phyloP scores from a whole-genome alignment of 129 eudicot species.

The Lactuca sativa region DNA sequence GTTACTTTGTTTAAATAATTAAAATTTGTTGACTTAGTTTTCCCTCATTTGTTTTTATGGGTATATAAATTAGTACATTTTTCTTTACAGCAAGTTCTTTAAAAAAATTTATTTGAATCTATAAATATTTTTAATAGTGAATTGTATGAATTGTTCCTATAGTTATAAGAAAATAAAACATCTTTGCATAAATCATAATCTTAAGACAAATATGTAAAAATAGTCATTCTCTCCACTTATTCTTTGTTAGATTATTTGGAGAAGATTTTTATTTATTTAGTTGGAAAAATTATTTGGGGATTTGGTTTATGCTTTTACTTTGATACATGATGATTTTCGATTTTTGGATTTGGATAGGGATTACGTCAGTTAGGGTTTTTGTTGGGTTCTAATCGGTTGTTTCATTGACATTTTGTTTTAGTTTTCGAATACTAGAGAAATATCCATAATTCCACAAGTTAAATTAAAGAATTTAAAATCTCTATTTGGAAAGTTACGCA shows the following conservation, averaged over 20 bases:
- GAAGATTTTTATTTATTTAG: background rate
- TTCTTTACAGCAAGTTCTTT: too few relatives aligned
- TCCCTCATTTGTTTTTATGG: too few relatives aligned
- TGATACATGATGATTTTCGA: constrained; percentile 2
- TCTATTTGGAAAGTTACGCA: constrained; percentile 7
- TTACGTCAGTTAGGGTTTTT: constrained; percentile 16
- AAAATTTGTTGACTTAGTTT: too few relatives aligned
- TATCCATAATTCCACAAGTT: background rate
- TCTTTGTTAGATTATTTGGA: constrained; percentile 16
- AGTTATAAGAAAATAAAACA: too few relatives aligned
- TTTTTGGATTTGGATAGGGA: constrained; percentile 4
- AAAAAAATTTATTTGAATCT: too few relatives aligned
- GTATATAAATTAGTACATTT: too few relatives aligned
- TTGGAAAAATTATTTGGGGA: constrained; percentile 9
- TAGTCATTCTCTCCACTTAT: background rate
- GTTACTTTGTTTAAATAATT: too few relatives aligned
- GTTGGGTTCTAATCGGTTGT: constrained; percentile 21
- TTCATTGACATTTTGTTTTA: constrained; percentile 7
- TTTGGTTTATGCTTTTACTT: background rate
- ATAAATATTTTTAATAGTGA: too few relatives aligned
- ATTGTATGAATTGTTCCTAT: too few relatives aligned
- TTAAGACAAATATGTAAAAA: too few relatives aligned
- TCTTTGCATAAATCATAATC: too few relatives aligned
- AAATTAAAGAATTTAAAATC: constrained; percentile 1
- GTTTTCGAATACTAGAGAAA: constrained; percentile 10